phyloP scores from a whole-genome alignment of 768 basidiomycete genomes.

The Serendipita sp. region DNA sequence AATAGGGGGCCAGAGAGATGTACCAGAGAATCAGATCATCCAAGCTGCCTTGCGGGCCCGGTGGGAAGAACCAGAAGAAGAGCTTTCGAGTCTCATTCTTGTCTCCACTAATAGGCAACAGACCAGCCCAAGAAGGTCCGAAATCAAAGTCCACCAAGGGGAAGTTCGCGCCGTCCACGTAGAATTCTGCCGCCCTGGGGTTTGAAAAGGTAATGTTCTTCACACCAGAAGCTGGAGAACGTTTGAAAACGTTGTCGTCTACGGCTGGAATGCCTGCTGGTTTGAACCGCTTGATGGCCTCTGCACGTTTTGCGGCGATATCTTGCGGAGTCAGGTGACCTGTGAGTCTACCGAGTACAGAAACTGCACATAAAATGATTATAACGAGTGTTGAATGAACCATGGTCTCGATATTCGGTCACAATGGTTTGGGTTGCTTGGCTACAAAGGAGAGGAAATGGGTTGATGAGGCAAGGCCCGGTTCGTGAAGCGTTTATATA shows the following conservation, averaged over 20 bases:
- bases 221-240: slow-evolving; percentile 14
- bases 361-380: not conserved
- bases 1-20: too few relatives aligned
- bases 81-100: slow-evolving; percentile 56
- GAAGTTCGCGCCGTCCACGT: slow-evolving; percentile 47
- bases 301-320: not conserved
- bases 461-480: too few relatives aligned
- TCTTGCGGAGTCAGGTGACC: not conserved
- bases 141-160: slow-evolving; percentile 59
- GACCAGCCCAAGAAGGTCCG: slow-evolving; percentile 60
- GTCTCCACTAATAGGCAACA: slow-evolving; percentile 50
- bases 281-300: not conserved
- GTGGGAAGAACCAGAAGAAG: slow-evolving; percentile 78
- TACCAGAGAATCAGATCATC: slow-evolving; percentile 69
- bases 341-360: not conserved
- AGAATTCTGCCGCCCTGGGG: slow-evolving; percentile 52
- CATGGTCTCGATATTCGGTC: not conserved
- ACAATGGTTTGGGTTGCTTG: too few relatives aligned
- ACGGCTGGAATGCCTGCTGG: not conserved
- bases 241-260: not conserved
- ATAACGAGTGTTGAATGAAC: not conserved
- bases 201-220: slow-evolving; percentile 60
- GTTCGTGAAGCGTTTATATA: too few relatives aligned
- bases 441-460: too few relatives aligned
- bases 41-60: slow-evolving; percentile 51